These are phyloP conservation scores for Trichoderma cornu-damae DNA, from an alignment of 2,329 filamentous ascomycete species.

Conservation along the genomic window DNA sequence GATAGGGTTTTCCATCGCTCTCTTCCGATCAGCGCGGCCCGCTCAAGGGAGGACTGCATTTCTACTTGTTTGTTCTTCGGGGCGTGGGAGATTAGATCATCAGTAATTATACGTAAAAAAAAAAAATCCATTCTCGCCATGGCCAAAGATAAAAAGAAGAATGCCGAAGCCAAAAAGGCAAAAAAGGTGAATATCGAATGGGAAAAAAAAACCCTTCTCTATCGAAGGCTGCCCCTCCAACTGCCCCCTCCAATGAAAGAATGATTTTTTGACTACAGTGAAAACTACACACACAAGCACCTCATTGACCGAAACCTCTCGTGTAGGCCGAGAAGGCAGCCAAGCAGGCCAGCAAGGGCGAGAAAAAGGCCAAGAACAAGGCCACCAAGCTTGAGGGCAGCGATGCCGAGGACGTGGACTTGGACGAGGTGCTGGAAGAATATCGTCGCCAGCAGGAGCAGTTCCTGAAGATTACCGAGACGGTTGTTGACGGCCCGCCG, in stretches of 20 bases:
- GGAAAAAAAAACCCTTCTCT: slow-evolving; percentile 4
- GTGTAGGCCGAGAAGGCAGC: slow-evolving; percentile 56
- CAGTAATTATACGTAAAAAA: not conserved
- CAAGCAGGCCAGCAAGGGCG: slow-evolving; percentile 84
- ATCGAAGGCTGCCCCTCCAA: slow-evolving; percentile 15
- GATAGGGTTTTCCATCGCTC: slow-evolving; percentile 7
- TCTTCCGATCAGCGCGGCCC: slow-evolving; percentile 1
- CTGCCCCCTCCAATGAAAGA: slow-evolving; percentile 21
- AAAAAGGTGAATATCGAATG: slow-evolving; percentile 37
- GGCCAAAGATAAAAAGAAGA: slow-evolving; percentile 52
- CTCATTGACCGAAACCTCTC: slow-evolving; percentile 23
- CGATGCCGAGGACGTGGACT: slow-evolving; percentile 86
- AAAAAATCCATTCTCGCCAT: slow-evolving; percentile 29
- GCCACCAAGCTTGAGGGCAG: slow-evolving; percentile 69
- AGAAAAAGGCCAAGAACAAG: slow-evolving; percentile 74
- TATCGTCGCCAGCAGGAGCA: slow-evolving; percentile 90
- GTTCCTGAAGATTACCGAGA: slow-evolving; percentile 90
- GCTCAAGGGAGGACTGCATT: not conserved
- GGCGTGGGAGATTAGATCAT: not conserved
- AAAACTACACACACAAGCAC: slow-evolving; percentile 14
- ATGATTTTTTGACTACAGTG: not conserved
- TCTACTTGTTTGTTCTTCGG: not conserved
- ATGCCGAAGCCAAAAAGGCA: slow-evolving; percentile 45
- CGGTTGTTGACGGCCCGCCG: slow-evolving; percentile 63
- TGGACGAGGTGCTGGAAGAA: slow-evolving; percentile 88